Percentiles rank a stretch among this genome's conserved stretches.
These are phyloP conservation scores for Linum lewisii DNA, from an alignment of 345 rosid species.

Conservation along the genomic window DNA sequence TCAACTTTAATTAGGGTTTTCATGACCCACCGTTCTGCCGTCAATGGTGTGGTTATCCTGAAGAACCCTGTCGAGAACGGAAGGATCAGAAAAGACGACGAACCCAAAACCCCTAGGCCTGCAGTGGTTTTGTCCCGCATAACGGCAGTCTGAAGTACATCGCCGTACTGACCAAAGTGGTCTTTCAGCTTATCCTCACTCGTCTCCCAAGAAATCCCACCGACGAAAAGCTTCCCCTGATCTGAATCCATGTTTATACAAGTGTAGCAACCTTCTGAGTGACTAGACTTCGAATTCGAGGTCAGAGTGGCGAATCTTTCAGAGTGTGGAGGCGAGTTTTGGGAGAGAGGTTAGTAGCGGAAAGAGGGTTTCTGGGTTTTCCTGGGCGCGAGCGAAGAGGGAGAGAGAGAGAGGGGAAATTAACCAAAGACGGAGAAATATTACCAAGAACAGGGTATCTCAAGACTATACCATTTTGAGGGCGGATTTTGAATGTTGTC, in stretches of 20 bases:
- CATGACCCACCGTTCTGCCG: slow-evolving; percentile 56
- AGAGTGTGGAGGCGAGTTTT: not conserved
- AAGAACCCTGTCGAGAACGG: slow-evolving; percentile 57
- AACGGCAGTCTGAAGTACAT: slow-evolving; percentile 53
- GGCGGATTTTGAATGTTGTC: slow-evolving; percentile 13
- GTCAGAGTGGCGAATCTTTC: not conserved
- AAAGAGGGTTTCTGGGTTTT: not conserved
- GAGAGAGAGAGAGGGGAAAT: not conserved
- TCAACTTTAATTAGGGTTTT: not conserved
- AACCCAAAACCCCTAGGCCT: slow-evolving; percentile 84
- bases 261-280: not conserved
- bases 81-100: slow-evolving; percentile 68
- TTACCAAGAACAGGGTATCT: not conserved
- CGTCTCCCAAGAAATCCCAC: slow-evolving; percentile 96
- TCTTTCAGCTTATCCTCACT: slow-evolving; percentile 60
- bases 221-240: slow-evolving; percentile 84
- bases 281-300: not conserved
- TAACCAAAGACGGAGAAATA: not conserved
- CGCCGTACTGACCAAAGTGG: slow-evolving; percentile 61
- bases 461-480: slow-evolving; percentile 12
- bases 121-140: slow-evolving; percentile 66
- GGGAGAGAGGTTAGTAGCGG: not conserved
- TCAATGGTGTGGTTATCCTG: slow-evolving; percentile 68
- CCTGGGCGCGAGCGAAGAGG: slow-evolving; percentile 17
- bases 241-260: slow-evolving; percentile 52